Conservation (phyloP, 2,329 filamentous ascomycete species). For the Fusarium heterosporum region DNA sequence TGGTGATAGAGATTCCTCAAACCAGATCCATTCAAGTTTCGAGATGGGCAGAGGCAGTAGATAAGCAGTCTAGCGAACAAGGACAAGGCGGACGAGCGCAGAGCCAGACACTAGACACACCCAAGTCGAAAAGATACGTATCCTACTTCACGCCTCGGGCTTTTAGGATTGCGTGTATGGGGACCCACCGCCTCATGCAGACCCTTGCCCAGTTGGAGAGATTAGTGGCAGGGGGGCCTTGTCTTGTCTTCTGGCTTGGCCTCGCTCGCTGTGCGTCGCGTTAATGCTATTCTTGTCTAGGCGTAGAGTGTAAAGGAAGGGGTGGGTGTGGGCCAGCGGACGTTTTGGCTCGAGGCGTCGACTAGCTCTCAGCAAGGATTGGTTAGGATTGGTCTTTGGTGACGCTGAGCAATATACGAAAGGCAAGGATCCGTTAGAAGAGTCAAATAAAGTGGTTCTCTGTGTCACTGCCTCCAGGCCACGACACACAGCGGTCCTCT, state of each 20-base stretch:
- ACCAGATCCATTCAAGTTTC: constrained; percentile 35
- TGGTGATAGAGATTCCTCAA: constrained; percentile 46
- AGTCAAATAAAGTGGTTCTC: constrained; percentile 58
- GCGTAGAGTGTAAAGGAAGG: constrained; percentile 29
- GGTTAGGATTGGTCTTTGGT: constrained; percentile 49
- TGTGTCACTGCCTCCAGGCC: constrained; percentile 47
- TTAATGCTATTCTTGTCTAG: constrained; percentile 57
- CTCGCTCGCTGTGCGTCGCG: constrained; percentile 46
- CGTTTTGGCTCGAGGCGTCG: constrained; percentile 47
- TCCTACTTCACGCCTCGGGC: constrained; percentile 45
- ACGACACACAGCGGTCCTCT: constrained; percentile 32
- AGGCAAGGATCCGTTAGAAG: constrained; percentile 57
- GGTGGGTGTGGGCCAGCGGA: constrained; percentile 37
- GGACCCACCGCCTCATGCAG: constrained; percentile 40
- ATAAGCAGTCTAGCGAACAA: constrained; percentile 39
- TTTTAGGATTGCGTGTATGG: constrained; percentile 54
- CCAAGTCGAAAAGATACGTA: constrained; percentile 42
- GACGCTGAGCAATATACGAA: constrained; percentile 64
- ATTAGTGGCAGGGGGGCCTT: constrained; percentile 52
- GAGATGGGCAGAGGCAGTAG: constrained; percentile 43
- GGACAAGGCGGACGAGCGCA: constrained; percentile 44
- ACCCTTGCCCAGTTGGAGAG: constrained; percentile 49
- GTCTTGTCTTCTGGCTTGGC: constrained; percentile 44
- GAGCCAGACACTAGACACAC: constrained; percentile 35
- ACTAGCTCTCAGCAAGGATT: constrained; percentile 50